These are phyloP conservation scores for Pseudogymnoascus sp. DNA, from an alignment of 2,329 filamentous ascomycete genomes.

Conservation along the genomic window DNA sequence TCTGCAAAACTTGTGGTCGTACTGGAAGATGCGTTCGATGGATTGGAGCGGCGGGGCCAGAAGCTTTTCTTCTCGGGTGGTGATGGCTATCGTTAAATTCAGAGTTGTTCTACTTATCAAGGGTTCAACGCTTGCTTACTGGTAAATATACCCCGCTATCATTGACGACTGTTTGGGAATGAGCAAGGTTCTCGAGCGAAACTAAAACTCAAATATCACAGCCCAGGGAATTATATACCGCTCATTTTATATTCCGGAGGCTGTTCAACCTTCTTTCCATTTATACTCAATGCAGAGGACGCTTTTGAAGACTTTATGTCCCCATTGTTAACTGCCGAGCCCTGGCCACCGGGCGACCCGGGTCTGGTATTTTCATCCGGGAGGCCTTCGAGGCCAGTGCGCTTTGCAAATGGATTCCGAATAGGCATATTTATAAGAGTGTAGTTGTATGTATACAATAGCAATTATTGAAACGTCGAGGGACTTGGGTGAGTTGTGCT, in stretches of 20 bases:
- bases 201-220: constrained; percentile 15
- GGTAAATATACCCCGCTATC: constrained; percentile 92
- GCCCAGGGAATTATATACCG: constrained; percentile 44
- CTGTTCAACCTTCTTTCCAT: constrained; percentile 46
- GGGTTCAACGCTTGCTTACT: constrained; percentile 42
- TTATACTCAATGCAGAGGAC: constrained; percentile 54
- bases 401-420: constrained; percentile 63
- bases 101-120: background rate
- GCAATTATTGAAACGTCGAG: background rate
- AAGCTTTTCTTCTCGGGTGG: constrained; percentile 76
- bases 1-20: constrained; percentile 58
- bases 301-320: constrained; percentile 56
- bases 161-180: constrained; percentile 66
- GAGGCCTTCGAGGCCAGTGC: constrained; percentile 34
- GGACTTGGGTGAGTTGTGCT: background rate
- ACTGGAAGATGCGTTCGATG: constrained; percentile 47
- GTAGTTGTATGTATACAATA: constrained; percentile 1
- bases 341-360: constrained; percentile 36
- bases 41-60: constrained; percentile 53
- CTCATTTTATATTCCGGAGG: constrained; percentile 73
- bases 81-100: constrained; percentile 56
- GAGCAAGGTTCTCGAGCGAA: constrained; percentile 18
- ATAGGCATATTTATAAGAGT: constrained; percentile 50
- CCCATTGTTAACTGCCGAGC: constrained; percentile 51
- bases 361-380: constrained; percentile 47